These are phyloP conservation scores for Pythium grandisporangium DNA, from an alignment of 352 stramenopile species.

Conservation along the genomic window DNA sequence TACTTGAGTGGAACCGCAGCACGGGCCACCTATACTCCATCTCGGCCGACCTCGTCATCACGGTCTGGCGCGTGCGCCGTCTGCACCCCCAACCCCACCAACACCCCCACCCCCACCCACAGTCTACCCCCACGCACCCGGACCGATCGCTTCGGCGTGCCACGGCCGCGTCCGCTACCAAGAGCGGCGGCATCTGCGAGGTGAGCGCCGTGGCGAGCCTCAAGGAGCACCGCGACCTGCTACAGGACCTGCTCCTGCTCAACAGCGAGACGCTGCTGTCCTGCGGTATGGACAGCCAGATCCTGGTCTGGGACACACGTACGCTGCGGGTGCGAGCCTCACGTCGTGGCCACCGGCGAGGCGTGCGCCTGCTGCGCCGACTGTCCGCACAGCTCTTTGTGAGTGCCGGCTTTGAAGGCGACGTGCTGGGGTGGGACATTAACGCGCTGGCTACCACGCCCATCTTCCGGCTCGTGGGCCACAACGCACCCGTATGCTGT, in stretches of 20 bases:
- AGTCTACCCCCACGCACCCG: no score
- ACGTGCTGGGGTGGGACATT: slow-evolving; percentile 71
- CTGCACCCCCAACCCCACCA: no score
- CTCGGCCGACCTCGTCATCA: slow-evolving; percentile 60
- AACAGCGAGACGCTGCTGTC: slow-evolving; percentile 61
- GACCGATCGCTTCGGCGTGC: no score
- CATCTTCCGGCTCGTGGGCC: slow-evolving; percentile 61
- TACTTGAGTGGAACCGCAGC: slow-evolving; percentile 55
- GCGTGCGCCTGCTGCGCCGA: slow-evolving; percentile 51
- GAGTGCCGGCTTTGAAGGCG: slow-evolving; percentile 62
- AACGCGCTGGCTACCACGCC: slow-evolving; percentile 41
- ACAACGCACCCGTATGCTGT: slow-evolving; percentile 54
- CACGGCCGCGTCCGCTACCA: no score
- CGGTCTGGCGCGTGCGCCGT: slow-evolving; percentile 41
- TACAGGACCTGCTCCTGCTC: slow-evolving; percentile 66
- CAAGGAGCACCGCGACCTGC: slow-evolving; percentile 58
- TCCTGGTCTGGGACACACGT: slow-evolving; percentile 61
- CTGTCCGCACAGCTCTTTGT: slow-evolving; percentile 63
- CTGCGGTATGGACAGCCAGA: slow-evolving; percentile 71
- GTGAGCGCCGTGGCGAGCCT: slow-evolving; percentile 40
- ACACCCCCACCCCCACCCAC: no score
- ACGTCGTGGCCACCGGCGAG: slow-evolving; percentile 48
- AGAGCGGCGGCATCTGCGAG: slow-evolving; percentile 30
- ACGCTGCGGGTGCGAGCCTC: slow-evolving; percentile 31
- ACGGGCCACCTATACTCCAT: slow-evolving; percentile 60